Base-by-base conservation (phyloP, 108 stramenopile species). In the Fistulifera pelliculosa region DNA sequence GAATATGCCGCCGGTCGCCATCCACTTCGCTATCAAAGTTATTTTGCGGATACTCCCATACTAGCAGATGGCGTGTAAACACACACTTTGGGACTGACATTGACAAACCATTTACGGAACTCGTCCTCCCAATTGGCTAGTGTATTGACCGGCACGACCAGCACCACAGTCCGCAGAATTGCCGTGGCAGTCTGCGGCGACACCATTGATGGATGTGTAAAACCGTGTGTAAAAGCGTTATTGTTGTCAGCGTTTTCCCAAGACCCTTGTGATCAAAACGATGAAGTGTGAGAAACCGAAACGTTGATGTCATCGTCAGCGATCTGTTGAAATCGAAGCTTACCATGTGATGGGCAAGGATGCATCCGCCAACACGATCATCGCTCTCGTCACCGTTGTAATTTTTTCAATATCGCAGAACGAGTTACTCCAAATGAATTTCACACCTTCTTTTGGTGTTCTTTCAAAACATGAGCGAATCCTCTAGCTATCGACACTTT, bases 301-400 rank as follows among this genome's bases (percentile, higher is more conserved):
- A 48, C n/a, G n/a, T n/a, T n/a, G 47, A 12, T 17, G 16, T 26
- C 50, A 5, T 21, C 17, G 3, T 26, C 21, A 48, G 23, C 7
- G 25, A 23, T 51, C 6, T 19, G 11, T 8, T n/a, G 21, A 8
- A 8, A 38, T 38, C 28, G 26, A 18, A 8, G 28, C n/a, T n/a
- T 26, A n/a, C 85, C 82, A 83, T 87, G 17, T 73, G 76, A 55
- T 87, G 86, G 14, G 86, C 87, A 1, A 88, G 60, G 42, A 87
- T 81, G 31, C 74, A 77, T 14, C 86, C 86, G n/a, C 73, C 75
- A 41, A 73, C 51, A 0, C 61, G 56, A 7, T 17, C 47, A 41
- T 38, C 38, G 38, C 5, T 31, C 2, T 10, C 43, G 6, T 64
- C 58, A 8, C 41, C 23, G 13, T 60, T 21, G 0, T n/a, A 17